phyloP scores from a whole-genome alignment of 1,284 basidiomycete species.

The Trametes hirsuta region DNA sequence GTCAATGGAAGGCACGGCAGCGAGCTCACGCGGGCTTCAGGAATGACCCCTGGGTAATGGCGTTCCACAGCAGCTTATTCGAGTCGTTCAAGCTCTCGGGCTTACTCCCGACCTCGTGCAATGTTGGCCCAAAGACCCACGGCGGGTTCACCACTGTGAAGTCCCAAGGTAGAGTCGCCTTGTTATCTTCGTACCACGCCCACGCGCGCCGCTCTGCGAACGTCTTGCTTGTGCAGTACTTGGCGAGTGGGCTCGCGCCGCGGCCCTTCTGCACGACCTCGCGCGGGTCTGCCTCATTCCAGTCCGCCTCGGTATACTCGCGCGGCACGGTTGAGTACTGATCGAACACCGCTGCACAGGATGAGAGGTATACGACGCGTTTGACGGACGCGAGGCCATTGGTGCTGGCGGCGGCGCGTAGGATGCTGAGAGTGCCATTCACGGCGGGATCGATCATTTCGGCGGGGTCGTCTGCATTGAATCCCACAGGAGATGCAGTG shows the following conservation, averaged over 20 bases:
- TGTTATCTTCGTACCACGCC: slow-evolving; percentile 59
- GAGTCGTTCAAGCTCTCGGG: slow-evolving; percentile 57
- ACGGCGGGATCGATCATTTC: slow-evolving; percentile 38
- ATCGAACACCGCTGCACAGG: slow-evolving; percentile 53
- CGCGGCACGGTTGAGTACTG: slow-evolving; percentile 10
- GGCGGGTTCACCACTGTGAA: slow-evolving; percentile 59
- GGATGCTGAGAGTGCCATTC: slow-evolving; percentile 30
- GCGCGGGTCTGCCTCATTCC: slow-evolving; percentile 63
- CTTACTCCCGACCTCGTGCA: slow-evolving; percentile 49
- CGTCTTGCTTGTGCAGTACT: slow-evolving; percentile 66
- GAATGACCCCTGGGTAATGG: slow-evolving; percentile 33
- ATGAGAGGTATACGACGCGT: slow-evolving; percentile 68
- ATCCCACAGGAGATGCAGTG: slow-evolving; percentile 47
- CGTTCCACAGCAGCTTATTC: slow-evolving; percentile 35
- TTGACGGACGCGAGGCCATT: slow-evolving; percentile 48
- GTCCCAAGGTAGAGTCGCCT: slow-evolving; percentile 52
- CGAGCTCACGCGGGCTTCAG: background rate
- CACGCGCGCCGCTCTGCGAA: slow-evolving; percentile 67
- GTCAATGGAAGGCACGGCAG: too few species aligned
- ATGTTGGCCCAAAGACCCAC: slow-evolving; percentile 47
- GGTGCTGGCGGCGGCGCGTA: slow-evolving; percentile 23
- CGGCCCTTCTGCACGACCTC: slow-evolving; percentile 54
- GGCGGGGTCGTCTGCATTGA: slow-evolving; percentile 38
- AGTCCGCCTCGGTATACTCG: slow-evolving; percentile 51
- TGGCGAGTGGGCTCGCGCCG: slow-evolving; percentile 43